A percentile compares a stretch with the other conserved stretches of the same genome.
Evolutionary conservation across 2,329 filamentous ascomycete species (phyloP).

Genomic region (Talaromyces albobiverticillius): DNA sequence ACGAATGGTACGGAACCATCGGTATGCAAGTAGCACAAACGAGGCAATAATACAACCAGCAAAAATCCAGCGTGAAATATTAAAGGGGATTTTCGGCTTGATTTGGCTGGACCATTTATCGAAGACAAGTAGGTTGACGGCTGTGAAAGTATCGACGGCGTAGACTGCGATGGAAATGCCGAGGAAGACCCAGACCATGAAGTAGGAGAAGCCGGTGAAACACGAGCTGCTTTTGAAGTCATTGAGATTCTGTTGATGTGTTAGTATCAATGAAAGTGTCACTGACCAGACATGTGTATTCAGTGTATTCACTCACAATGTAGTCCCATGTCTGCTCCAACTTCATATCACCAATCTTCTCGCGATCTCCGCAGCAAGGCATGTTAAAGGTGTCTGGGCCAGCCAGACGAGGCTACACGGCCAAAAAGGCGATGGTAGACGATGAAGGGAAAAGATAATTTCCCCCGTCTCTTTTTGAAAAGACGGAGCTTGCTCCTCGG

Average conservation of each 20-base stretch:
- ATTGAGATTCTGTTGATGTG: slow-evolving; percentile 45
- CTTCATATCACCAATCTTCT: slow-evolving; percentile 62
- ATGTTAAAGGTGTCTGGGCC: slow-evolving; percentile 45
- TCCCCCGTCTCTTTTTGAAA: background rate
- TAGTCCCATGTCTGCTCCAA: slow-evolving; percentile 95
- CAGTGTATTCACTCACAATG: slow-evolving; percentile 59
- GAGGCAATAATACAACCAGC: slow-evolving; percentile 88
- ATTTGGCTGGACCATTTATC: slow-evolving; percentile 85
- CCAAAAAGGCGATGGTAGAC: background rate
- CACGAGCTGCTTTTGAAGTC: slow-evolving; percentile 86
- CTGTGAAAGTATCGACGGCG: slow-evolving; percentile 86
- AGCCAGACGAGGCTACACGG: slow-evolving; percentile 21
- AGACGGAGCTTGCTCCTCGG: slow-evolving; percentile 14
- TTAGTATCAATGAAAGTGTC: slow-evolving; percentile 14
- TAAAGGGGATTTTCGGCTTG: slow-evolving; percentile 70
- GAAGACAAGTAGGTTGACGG: slow-evolving; percentile 85
- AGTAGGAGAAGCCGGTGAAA: slow-evolving; percentile 74
- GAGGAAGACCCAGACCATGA: slow-evolving; percentile 77
- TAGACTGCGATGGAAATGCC: slow-evolving; percentile 80
- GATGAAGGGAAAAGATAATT: slow-evolving; percentile 1
- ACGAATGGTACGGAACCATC: slow-evolving; percentile 74
- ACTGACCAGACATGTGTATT: background rate
- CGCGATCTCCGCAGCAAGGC: slow-evolving; percentile 61
- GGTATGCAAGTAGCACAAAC: slow-evolving; percentile 74
- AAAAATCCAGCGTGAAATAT: slow-evolving; percentile 92